phyloP scores from a whole-genome alignment of 1,139 yeast genomes.

The Blastobotrys capitulatus region DNA sequence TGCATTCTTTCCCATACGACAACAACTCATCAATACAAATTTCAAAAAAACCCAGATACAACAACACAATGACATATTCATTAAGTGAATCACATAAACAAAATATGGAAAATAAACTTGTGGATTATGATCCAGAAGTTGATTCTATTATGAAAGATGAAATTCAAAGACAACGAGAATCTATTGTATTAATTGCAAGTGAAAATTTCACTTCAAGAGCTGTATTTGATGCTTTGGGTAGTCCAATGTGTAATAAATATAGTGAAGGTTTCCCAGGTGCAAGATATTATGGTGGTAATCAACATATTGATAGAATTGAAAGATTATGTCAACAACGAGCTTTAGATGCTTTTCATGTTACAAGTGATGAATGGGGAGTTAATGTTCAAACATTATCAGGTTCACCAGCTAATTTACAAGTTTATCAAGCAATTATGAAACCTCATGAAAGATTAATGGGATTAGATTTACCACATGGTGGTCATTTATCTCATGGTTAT shows the following conservation, averaged over 20 bases:
- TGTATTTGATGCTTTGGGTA: conserved; percentile 88
- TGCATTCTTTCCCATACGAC: not conserved
- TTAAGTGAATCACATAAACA: conserved; percentile 31
- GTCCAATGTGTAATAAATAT: conserved; percentile 96
- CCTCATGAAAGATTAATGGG: conserved; percentile 96
- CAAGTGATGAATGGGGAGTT: conserved; percentile 87
- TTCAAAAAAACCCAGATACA: not conserved
- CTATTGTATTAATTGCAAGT: conserved; percentile 87
- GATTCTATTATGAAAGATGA: conserved; percentile 67
- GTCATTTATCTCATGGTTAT: conserved; percentile 94
- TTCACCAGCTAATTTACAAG: conserved; percentile 92
- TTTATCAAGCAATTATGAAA: conserved; percentile 85
- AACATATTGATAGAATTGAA: conserved; percentile 89
- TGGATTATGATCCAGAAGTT: conserved; percentile 72
- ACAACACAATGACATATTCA: conserved; percentile 28
- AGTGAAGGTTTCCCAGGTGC: conserved; percentile 99
- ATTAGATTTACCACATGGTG: conserved; percentile 94
- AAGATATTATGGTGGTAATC: conserved; percentile 95
- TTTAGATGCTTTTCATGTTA: conserved; percentile 70
- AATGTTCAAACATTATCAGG: conserved; percentile 93
- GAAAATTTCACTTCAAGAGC: conserved; percentile 94
- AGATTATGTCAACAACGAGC: conserved; percentile 88
- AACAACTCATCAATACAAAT: not conserved
- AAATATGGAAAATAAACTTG: conserved; percentile 29
- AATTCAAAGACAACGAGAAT: conserved; percentile 77